Conservation (phyloP, 2,329 filamentous ascomycete genomes). For the Aspergillus sp. region DNA sequence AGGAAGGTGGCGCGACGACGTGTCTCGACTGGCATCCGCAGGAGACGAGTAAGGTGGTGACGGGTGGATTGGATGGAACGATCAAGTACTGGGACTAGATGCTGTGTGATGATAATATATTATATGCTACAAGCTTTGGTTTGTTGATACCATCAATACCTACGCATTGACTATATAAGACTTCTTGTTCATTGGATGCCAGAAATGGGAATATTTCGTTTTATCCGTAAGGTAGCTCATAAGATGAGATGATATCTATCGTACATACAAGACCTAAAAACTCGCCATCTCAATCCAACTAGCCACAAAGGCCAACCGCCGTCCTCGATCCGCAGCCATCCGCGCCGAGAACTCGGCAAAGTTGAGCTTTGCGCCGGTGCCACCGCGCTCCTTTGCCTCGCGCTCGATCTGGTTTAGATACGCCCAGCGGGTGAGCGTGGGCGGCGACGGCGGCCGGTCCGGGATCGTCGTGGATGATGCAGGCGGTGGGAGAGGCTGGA, state of each 20-base stretch:
- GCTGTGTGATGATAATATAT: background rate
- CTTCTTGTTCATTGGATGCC: no score
- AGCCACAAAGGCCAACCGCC: constrained; percentile 75
- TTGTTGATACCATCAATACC: background rate
- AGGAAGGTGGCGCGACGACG: constrained; percentile 75
- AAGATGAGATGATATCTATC: background rate
- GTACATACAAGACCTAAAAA: constrained; percentile 46
- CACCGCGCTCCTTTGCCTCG: constrained; percentile 70
- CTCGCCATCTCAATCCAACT: constrained; percentile 82
- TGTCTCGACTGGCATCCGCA: constrained; percentile 95
- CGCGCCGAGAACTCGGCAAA: constrained; percentile 77
- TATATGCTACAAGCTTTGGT: background rate
- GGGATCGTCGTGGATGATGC: constrained; percentile 14
- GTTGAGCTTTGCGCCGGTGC: constrained; percentile 69
- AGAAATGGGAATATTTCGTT: no score
- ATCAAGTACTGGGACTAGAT: constrained; percentile 90
- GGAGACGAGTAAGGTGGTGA: constrained; percentile 90
- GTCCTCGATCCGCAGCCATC: constrained; percentile 67
- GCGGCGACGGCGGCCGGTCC: constrained; percentile 22
- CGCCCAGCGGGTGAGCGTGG: constrained; percentile 45
- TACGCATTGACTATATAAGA: background rate
- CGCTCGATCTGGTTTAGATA: constrained; percentile 63
- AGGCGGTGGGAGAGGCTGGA: constrained; percentile 30
- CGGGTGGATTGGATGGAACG: constrained; percentile 82
- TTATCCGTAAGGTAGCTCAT: no score